These are phyloP conservation scores for Pelargonium cotyledonis DNA, from an alignment of 441 rosid genomes.

Conservation along the genomic window DNA sequence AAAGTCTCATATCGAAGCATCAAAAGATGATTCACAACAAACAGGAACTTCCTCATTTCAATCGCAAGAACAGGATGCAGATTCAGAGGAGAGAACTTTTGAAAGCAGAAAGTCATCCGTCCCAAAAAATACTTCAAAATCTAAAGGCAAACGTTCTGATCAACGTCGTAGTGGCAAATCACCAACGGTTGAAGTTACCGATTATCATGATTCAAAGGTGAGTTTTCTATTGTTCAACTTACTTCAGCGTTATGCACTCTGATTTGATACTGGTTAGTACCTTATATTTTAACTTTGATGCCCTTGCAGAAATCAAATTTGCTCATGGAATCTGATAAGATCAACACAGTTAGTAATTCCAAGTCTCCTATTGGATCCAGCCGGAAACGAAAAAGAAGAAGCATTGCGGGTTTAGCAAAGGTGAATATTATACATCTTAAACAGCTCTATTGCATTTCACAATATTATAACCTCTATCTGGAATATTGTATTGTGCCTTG, in stretches of 20 bases:
- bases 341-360: conserved; percentile 22
- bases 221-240: conserved; percentile 15
- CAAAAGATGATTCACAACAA: conserved; percentile 34
- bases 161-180: conserved; percentile 34
- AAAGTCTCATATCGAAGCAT: conserved; percentile 29
- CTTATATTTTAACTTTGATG: conserved; percentile 8
- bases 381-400: conserved; percentile 75
- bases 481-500: neutral
- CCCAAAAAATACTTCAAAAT: conserved; percentile 40
- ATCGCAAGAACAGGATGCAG: conserved; percentile 24
- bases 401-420: conserved; percentile 69
- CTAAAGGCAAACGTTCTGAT: conserved; percentile 41
- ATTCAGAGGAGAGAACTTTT: conserved; percentile 34
- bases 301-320: conserved; percentile 28
- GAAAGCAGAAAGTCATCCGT: conserved; percentile 32
- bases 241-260: conserved; percentile 8
- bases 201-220: conserved; percentile 52
- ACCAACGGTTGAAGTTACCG: conserved; percentile 41
- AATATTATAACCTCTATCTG: neutral
- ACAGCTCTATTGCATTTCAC: neutral
- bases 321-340: conserved; percentile 35
- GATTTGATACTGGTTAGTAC: conserved; percentile 7
- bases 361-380: conserved; percentile 55
- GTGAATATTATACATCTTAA: conserved; percentile 24
- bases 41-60: conserved; percentile 20